phyloP scores from a whole-genome alignment of 1,139 yeast species.

The Debaryomyces fabryi region DNA sequence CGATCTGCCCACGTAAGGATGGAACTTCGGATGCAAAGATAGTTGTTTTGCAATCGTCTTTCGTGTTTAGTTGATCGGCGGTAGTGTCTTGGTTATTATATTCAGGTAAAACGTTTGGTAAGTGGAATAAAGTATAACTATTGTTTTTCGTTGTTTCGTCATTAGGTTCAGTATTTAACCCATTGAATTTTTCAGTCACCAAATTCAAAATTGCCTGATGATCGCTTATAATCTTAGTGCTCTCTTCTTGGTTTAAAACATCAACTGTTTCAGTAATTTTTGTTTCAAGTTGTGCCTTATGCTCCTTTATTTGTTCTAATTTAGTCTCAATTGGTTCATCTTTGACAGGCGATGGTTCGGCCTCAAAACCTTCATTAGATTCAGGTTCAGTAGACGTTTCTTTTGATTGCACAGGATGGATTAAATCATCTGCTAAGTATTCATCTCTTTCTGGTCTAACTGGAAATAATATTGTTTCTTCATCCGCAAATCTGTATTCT shows the following conservation, averaged over 20 bases:
- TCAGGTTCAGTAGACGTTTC: slow-evolving; percentile 19
- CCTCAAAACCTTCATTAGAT: slow-evolving; percentile 10
- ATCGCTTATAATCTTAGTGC: slow-evolving; percentile 34
- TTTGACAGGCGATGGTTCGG: slow-evolving; percentile 37
- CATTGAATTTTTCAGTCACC: slow-evolving; percentile 28
- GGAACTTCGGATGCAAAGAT: slow-evolving; percentile 15
- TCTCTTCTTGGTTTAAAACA: slow-evolving; percentile 34
- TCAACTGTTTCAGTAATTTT: slow-evolving; percentile 36
- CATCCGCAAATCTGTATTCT: slow-evolving; percentile 54
- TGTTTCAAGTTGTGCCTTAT: slow-evolving; percentile 34
- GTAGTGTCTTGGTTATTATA: slow-evolving; percentile 29
- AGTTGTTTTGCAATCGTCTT: slow-evolving; percentile 12
- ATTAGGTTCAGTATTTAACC: slow-evolving; percentile 21
- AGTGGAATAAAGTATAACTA: slow-evolving; percentile 60
- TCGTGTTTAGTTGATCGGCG: slow-evolving; percentile 14
- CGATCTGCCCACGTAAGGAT: slow-evolving; percentile 58
- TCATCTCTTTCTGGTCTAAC: slow-evolving; percentile 41
- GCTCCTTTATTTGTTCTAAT: slow-evolving; percentile 29
- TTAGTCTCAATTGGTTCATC: slow-evolving; percentile 35
- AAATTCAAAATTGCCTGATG: slow-evolving; percentile 33
- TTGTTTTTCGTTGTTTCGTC: slow-evolving; percentile 16
- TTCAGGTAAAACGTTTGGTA: slow-evolving; percentile 69
- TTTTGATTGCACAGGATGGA: slow-evolving; percentile 9
- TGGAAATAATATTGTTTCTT: slow-evolving; percentile 48
- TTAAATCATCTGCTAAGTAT: slow-evolving; percentile 12